Conservation (phyloP, 495 filamentous ascomycete genomes). For the Neurospora sublineolata region DNA sequence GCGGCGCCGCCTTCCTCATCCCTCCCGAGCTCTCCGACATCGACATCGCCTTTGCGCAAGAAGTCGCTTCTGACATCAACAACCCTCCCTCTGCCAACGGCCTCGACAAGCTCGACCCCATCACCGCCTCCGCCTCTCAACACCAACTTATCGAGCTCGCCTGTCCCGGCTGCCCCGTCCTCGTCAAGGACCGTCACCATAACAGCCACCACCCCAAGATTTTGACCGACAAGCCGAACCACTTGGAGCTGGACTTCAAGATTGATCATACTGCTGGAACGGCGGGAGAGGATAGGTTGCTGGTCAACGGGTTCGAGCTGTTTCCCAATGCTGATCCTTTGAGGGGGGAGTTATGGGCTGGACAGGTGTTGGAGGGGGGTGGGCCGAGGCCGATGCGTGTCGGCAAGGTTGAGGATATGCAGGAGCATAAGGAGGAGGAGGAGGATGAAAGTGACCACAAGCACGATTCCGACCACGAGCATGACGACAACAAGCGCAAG, state of each 20-base stretch:
- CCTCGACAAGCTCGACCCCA: slow-evolving; percentile 1
- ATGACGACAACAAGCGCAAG: slow-evolving; percentile 5
- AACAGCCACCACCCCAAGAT: slow-evolving; percentile 10
- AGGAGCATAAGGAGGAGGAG: background rate
- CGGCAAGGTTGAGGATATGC: background rate
- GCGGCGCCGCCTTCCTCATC: slow-evolving; percentile 16
- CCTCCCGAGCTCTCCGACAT: slow-evolving; percentile 12
- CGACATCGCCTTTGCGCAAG: slow-evolving; percentile 6
- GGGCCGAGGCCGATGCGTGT: background rate
- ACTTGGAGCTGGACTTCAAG: slow-evolving; percentile 30
- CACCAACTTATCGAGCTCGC: slow-evolving; percentile 22
- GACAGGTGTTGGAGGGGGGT: slow-evolving; percentile 13
- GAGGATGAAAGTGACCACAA: background rate
- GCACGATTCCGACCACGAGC: slow-evolving; percentile 1
- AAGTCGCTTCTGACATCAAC: background rate
- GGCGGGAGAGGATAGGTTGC: slow-evolving; percentile 18
- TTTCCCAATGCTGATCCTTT: slow-evolving; percentile 28
- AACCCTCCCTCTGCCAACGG: background rate
- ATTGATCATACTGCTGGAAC: slow-evolving; percentile 19
- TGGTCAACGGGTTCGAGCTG: slow-evolving; percentile 35
- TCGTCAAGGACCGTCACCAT: slow-evolving; percentile 11
- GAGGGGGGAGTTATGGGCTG: slow-evolving; percentile 17
- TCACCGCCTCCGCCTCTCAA: slow-evolving; percentile 3
- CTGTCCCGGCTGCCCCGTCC: slow-evolving; percentile 32
- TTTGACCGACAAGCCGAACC: slow-evolving; percentile 21